phyloP scores from a whole-genome alignment of 1,284 basidiomycete species.

The Microstroma glucosiphilum region DNA sequence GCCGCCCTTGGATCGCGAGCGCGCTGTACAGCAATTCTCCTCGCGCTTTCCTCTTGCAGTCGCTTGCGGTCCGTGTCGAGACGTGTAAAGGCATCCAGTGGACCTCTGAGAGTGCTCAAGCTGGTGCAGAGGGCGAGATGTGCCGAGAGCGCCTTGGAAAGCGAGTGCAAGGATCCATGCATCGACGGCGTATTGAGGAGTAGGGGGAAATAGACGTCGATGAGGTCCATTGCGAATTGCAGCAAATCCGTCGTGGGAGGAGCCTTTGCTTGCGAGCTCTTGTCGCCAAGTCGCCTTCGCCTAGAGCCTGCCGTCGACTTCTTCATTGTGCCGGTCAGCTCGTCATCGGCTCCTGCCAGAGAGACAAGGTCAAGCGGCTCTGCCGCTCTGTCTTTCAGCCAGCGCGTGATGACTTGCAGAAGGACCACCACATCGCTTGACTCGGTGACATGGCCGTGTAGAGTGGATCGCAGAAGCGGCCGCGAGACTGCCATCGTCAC shows the following conservation, averaged over 20 bases:
- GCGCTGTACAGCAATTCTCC: neutral
- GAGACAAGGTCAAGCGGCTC: neutral
- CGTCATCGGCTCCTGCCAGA: neutral
- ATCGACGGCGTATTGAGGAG: slow-evolving; percentile 23
- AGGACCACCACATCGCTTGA: neutral
- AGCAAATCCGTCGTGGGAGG: slow-evolving; percentile 6
- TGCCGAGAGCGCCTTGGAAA: slow-evolving; percentile 21
- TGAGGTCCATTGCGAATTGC: slow-evolving; percentile 24
- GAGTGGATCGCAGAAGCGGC: neutral
- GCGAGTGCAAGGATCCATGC: slow-evolving; percentile 18
- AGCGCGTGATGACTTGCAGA: neutral
- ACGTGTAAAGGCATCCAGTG: slow-evolving; percentile 29
- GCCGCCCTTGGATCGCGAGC: neutral
- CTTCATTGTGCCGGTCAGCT: neutral
- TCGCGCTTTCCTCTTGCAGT: no score
- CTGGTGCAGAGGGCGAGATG: slow-evolving; percentile 20
- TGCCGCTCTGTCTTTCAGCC: neutral
- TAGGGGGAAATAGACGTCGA: slow-evolving; percentile 32
- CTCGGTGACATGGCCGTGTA: neutral
- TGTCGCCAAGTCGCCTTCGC: neutral
- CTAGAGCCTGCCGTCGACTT: neutral
- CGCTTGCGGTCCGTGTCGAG: slow-evolving; percentile 21
- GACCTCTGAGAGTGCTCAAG: slow-evolving; percentile 22
- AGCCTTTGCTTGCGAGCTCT: neutral
- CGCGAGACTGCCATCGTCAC: neutral